Conservation (phyloP, 2,329 filamentous ascomycete species). For the Aspergillus thermomutatus region DNA sequence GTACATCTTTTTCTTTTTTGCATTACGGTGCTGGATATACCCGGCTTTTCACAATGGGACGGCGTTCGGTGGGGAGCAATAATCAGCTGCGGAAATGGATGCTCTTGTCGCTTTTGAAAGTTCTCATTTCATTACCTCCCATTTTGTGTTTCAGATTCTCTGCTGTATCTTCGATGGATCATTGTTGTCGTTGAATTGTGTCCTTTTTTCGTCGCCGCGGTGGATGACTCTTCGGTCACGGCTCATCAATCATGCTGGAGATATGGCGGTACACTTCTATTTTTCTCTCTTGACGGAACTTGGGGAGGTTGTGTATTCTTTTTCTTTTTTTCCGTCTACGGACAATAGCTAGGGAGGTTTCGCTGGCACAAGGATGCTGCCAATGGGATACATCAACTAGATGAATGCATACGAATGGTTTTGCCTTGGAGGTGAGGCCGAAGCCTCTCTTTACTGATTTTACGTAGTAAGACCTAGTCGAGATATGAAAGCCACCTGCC, state of each 20-base stretch:
- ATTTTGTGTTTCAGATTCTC: neutral
- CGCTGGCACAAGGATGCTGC: neutral
- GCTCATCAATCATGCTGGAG: neutral
- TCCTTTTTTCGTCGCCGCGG: neutral
- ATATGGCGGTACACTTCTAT: neutral
- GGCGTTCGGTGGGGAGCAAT: slow-evolving; percentile 33
- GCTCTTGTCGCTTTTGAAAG: slow-evolving; percentile 13
- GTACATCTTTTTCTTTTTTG: slow-evolving; percentile 41
- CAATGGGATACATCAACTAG: neutral
- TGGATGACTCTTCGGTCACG: neutral
- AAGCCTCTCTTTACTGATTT: neutral
- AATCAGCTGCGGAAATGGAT: slow-evolving; percentile 12
- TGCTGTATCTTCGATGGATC: neutral
- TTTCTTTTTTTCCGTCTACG: neutral
- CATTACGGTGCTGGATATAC: slow-evolving; percentile 50
- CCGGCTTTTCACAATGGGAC: slow-evolving; percentile 43
- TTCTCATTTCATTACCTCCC: neutral
- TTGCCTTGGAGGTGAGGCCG: neutral
- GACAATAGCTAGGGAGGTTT: neutral
- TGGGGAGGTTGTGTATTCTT: neutral
- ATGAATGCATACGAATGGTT: neutral
- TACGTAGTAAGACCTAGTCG: no score
- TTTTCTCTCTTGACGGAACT: neutral
- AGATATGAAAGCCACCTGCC: no score
- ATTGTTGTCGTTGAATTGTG: neutral